phyloP scores from a whole-genome alignment of 139 green algal species.

The Chlorella sp. region DNA sequence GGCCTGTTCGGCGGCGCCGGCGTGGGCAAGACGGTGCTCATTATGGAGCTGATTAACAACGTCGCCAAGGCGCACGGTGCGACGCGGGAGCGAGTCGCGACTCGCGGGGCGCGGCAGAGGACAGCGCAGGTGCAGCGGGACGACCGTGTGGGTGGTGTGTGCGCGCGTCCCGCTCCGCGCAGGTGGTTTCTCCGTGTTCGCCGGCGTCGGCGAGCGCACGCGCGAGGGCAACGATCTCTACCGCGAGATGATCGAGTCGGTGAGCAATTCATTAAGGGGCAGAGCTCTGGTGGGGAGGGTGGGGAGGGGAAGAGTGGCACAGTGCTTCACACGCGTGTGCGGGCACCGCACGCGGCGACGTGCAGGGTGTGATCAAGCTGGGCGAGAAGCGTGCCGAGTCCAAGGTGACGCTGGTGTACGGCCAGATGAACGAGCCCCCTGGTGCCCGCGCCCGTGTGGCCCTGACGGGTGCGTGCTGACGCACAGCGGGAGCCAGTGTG shows the following conservation, averaged over 20 bases:
- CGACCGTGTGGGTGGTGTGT: not conserved
- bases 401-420: constrained; percentile 99
- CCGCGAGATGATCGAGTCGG: constrained; percentile 98
- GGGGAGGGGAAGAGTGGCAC: too few species aligned
- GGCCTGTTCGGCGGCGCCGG: constrained; percentile 93
- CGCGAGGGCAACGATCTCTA: constrained; percentile 99
- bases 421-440: constrained; percentile 99
- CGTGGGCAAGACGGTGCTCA: constrained; percentile 99
- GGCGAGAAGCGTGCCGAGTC: constrained; percentile 82
- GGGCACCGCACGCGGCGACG: too few species aligned
- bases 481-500: not conserved
- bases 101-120: too few species aligned
- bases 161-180: too few species aligned
- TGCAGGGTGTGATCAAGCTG: constrained; percentile 97
- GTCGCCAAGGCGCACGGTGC: constrained; percentile 97
- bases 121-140: not conserved
- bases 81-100: too few species aligned
- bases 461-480: constrained; percentile 69
- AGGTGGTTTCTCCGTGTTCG: constrained; percentile 99
- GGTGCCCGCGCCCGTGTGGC: constrained; percentile 96
- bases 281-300: not conserved
- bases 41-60: constrained; percentile 99
- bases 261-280: too few species aligned
- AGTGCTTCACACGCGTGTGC: too few species aligned
- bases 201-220: constrained; percentile 97